A percentile compares a stretch with the other conserved stretches of the same genome.
Evolutionary conservation across 352 stramenopile species (phyloP).

Genomic region (Phytophthora pini): DNA sequence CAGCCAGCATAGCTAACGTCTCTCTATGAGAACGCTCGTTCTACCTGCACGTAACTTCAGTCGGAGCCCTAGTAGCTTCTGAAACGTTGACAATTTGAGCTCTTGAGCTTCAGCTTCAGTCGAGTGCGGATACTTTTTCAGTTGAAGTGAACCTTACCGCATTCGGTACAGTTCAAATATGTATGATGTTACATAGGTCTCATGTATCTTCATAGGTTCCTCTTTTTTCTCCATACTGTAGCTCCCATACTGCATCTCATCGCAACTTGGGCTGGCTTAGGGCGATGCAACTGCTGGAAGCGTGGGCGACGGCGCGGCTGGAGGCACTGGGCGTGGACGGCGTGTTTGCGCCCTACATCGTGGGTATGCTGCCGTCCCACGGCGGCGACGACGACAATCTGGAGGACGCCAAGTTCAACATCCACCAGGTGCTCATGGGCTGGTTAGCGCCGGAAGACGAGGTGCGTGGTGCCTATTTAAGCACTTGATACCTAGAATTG

Average conservation of each 20-base stretch:
- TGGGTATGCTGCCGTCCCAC: constrained; percentile 66
- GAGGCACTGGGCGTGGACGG: constrained; percentile 79
- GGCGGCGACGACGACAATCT: constrained; percentile 50
- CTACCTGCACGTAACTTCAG: too few species aligned
- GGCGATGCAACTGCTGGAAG: constrained; percentile 59
- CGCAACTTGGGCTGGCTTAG: constrained; percentile 6
- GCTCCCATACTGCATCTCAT: constrained; percentile 4
- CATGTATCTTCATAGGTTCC: neutral
- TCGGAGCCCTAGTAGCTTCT: too few species aligned
- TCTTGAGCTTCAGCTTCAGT: too few species aligned
- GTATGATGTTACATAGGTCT: too few species aligned
- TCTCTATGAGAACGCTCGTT: too few species aligned
- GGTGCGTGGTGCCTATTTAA: constrained; percentile 26
- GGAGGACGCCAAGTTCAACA: constrained; percentile 72
- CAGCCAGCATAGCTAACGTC: too few species aligned
- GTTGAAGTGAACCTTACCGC: too few species aligned
- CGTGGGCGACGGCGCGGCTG: constrained; percentile 70
- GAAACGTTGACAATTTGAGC: too few species aligned
- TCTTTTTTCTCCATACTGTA: constrained; percentile 16
- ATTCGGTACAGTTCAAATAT: too few species aligned
- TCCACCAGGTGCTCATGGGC: constrained; percentile 87
- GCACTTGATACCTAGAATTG: neutral
- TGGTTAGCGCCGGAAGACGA: constrained; percentile 82
- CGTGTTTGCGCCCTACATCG: constrained; percentile 86
- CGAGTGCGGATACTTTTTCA: too few species aligned